Base-by-base conservation (phyloP, 371 early-diverging fungal genomes). In the Rhizopus microsporus region DNA sequence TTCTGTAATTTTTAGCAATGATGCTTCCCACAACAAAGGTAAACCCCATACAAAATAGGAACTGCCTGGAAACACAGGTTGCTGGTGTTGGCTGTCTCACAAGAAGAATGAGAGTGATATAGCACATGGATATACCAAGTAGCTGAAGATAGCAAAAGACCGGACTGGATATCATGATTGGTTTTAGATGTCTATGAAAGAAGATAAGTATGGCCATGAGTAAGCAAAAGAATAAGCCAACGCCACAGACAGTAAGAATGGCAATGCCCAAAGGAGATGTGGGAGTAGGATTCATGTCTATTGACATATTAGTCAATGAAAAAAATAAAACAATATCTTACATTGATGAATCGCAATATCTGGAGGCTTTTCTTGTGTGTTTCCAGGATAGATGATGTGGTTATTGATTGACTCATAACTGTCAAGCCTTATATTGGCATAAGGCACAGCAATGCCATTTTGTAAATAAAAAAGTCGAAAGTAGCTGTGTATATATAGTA, bases 1-100 rank as follows among this genome's bases (percentile, higher is more conserved):
- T 67, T 54, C 78, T 58, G 42, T 70, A 77, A 44, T 68, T 74
- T 49, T 74, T 77, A 3, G 78, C 78, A 64, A 77, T 72, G 10
- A 77, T 67, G 45, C 74, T 74, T 6, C 70, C 70, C 31, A 74
- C 63, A 5, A 74, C 74, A 0, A 77, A 47, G 1, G 56, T 45
- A 59, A 74, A 71, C 0, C 67, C 74, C 5, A 55, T 33, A 0
- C 59, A 48, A 3, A 72, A 43, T 16, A 57, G 37, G 6, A 77
- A 50, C 43, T 68, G 59, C 7, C 74, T 51, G 2, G 59, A 29
- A 42, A 74, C 59, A 31, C 78, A 77, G 37, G 44, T 72, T 2
- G 60, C 65, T 3, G 51, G 23, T 32, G 40, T 68, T 5, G 72
- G 72, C 7, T 55, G 56, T 30, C 54, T 63, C 1, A 72, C 8